Conservation (phyloP, 2,329 filamentous ascomycete species). For the Exophiala dermatitidis region DNA sequence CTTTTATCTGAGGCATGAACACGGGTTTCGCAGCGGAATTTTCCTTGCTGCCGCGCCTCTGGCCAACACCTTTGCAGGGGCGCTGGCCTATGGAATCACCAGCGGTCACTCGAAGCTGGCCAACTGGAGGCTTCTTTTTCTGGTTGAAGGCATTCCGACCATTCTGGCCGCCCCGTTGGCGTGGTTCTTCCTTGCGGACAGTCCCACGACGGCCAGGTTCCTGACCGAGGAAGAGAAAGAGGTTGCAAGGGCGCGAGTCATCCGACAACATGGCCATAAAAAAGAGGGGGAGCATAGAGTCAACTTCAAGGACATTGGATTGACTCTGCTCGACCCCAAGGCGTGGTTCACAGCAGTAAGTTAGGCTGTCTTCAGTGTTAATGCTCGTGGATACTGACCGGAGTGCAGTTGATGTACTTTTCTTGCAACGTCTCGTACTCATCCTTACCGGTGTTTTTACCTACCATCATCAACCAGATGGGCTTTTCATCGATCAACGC, state of each 20-base stretch:
- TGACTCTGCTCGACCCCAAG: conserved; percentile 39
- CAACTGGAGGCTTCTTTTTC: conserved; percentile 59
- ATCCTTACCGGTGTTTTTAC: conserved; percentile 58
- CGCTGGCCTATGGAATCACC: conserved; percentile 59
- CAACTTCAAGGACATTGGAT: conserved; percentile 44
- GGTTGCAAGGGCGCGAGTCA: conserved; percentile 38
- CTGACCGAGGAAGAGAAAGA: conserved; percentile 36
- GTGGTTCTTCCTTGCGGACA: conserved; percentile 48
- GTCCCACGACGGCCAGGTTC: conserved; percentile 41
- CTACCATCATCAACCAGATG: conserved; percentile 58
- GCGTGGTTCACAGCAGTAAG: conserved; percentile 44
- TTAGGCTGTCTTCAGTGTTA: background rate
- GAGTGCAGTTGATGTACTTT: conserved; percentile 46
- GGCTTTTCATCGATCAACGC: conserved; percentile 60
- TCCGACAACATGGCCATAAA: conserved; percentile 29
- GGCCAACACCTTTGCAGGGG: conserved; percentile 71
- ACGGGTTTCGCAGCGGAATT: conserved; percentile 51
- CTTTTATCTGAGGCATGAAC: conserved; percentile 53
- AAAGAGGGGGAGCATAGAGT: conserved; percentile 37
- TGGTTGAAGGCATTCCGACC: conserved; percentile 59
- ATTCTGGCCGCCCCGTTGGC: conserved; percentile 48
- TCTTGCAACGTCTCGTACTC: conserved; percentile 59
- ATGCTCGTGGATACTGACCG: background rate
- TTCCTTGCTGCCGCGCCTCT: conserved; percentile 56
- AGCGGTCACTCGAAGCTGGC: conserved; percentile 50